Conservation (phyloP, 345 rosid genomes). For the Camelina sativa region DNA sequence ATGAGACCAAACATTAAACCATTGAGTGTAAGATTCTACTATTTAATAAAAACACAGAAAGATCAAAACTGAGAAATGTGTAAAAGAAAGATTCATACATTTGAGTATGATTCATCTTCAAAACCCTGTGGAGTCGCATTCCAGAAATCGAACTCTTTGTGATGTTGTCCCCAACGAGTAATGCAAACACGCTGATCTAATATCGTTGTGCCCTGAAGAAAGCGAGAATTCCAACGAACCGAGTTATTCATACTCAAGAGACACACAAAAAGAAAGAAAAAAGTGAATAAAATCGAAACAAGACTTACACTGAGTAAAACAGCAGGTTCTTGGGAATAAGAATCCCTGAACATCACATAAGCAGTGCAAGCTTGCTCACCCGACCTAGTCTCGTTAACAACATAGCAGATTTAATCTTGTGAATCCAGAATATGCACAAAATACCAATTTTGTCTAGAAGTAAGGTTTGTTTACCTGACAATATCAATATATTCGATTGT, state of each 20-base stretch:
- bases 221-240: neutral
- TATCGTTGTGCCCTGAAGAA: conserved; percentile 73
- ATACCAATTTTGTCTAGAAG: neutral
- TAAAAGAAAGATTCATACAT: conserved; percentile 47
- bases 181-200: conserved; percentile 79
- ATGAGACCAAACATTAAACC: neutral
- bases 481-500: conserved; percentile 64
- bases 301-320: conserved; percentile 74
- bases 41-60: neutral
- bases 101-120: conserved; percentile 53
- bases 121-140: conserved; percentile 42
- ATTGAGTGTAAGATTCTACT: neutral
- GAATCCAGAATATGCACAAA: conserved; percentile 3
- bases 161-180: conserved; percentile 69
- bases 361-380: conserved; percentile 54
- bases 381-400: conserved; percentile 28
- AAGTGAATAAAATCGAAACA: neutral
- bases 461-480: conserved; percentile 49
- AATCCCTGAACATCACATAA: conserved; percentile 77
- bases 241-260: conserved; percentile 16
- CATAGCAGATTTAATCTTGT: neutral
- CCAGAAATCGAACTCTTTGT: conserved; percentile 68
- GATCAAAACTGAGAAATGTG: neutral
- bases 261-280: neutral
- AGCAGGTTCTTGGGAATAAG: conserved; percentile 83